A percentile compares a stretch with the other conserved stretches of the same genome.
Evolutionary conservation across 1,284 basidiomycete species (phyloP).

Genomic region (Lignosus rhinocerotis): DNA sequence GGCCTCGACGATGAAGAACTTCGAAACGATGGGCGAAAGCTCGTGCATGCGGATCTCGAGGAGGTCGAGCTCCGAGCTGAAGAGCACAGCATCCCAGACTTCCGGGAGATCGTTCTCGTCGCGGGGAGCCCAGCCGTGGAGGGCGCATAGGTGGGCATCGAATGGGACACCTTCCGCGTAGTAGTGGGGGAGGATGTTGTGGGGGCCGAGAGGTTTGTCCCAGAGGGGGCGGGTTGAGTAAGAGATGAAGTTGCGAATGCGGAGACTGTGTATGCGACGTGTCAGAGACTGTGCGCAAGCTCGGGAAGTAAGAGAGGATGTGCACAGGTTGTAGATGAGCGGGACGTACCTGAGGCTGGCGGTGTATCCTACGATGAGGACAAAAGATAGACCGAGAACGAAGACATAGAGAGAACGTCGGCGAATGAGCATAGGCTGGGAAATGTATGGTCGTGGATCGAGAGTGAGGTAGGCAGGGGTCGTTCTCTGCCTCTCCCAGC

Average conservation of each 20-base stretch:
- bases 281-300: background rate
- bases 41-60: constrained; percentile 71
- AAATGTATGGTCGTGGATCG: background rate
- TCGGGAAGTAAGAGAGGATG: background rate
- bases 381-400: constrained; percentile 4
- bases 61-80: constrained; percentile 69
- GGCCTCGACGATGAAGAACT: constrained; percentile 68
- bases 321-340: too few relatives aligned
- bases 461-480: background rate
- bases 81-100: constrained; percentile 57
- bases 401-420: constrained; percentile 17
- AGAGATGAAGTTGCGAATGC: constrained; percentile 50
- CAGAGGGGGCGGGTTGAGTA: constrained; percentile 67
- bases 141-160: constrained; percentile 45
- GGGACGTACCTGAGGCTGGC: constrained; percentile 13
- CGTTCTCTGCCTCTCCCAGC: background rate
- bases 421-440: constrained; percentile 18
- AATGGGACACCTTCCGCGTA: constrained; percentile 53
- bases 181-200: constrained; percentile 51
- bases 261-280: constrained; percentile 32
- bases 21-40: constrained; percentile 58
- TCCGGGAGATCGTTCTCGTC: constrained; percentile 19
- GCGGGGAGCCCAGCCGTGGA: constrained; percentile 57
- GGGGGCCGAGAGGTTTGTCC: constrained; percentile 56
- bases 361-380: constrained; percentile 16